A percentile compares a stretch with the other conserved stretches of the same genome.
Conservation (phyloP, 345 rosid species). For the Gossypium raimondii region DNA sequence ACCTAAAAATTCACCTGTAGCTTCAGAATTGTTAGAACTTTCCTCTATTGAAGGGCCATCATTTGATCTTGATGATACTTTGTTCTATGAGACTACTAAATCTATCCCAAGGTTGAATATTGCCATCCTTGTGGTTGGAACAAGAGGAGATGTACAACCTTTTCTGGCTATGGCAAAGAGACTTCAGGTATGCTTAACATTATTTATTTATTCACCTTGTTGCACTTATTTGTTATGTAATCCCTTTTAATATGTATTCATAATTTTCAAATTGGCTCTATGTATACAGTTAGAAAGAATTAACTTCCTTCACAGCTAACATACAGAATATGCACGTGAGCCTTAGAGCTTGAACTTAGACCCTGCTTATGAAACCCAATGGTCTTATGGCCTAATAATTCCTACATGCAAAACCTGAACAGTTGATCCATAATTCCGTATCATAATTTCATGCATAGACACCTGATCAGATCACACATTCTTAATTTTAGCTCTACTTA, state of each 20-base stretch:
- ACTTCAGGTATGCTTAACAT: slow-evolving; percentile 64
- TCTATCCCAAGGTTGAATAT: slow-evolving; percentile 72
- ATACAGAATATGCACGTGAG: background rate
- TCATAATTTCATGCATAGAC: background rate
- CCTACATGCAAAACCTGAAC: slow-evolving; percentile 2
- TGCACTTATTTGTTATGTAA: background rate
- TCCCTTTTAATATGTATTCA: background rate
- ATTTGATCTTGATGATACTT: slow-evolving; percentile 34
- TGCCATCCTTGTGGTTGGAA: slow-evolving; percentile 89
- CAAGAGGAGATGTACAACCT: slow-evolving; percentile 98
- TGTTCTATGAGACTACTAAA: slow-evolving; percentile 41
- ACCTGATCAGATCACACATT: background rate
- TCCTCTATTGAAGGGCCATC: slow-evolving; percentile 47
- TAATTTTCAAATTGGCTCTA: background rate
- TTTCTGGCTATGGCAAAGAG: slow-evolving; percentile 93
- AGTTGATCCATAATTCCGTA: background rate
- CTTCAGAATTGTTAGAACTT: slow-evolving; percentile 77
- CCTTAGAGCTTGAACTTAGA: background rate
- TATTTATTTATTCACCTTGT: slow-evolving; percentile 6
- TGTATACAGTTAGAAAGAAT: slow-evolving; percentile 1
- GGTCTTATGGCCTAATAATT: background rate
- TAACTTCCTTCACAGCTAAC: slow-evolving; percentile 2
- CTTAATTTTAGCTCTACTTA: background rate
- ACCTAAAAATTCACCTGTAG: slow-evolving; percentile 54
- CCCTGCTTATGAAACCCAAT: background rate